A percentile compares a stretch with the other conserved stretches of the same genome.
Evolutionary conservation across 306 rosid species (phyloP).

Genomic region (Trifolium pratense): DNA sequence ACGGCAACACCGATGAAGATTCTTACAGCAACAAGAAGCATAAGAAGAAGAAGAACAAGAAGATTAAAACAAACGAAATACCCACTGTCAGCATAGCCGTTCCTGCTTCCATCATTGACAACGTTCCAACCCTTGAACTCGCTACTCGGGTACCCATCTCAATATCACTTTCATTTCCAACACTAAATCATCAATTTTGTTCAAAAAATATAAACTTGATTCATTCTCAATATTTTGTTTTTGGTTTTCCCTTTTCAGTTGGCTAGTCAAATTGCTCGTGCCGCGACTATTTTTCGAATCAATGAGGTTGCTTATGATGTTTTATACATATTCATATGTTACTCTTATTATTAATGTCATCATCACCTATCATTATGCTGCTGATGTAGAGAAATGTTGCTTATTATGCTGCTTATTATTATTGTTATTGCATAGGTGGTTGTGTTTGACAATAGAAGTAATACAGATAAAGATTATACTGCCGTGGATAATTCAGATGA

Average conservation of each 20-base stretch:
- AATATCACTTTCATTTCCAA: background rate
- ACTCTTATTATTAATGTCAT: background rate
- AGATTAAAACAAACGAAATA: conserved; percentile 46
- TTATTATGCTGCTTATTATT: background rate
- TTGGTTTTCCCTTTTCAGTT: conserved; percentile 52
- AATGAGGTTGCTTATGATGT: conserved; percentile 63
- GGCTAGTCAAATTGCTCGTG: conserved; percentile 98
- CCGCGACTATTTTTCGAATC: conserved; percentile 91
- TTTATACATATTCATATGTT: conserved; percentile 19
- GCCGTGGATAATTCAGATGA: conserved; percentile 57
- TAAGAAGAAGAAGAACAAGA: conserved; percentile 52
- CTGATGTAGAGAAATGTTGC: conserved; percentile 8
- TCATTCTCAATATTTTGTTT: conserved; percentile 19
- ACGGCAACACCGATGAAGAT: conserved; percentile 41
- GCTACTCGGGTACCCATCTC: conserved; percentile 71
- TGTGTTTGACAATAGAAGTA: conserved; percentile 71
- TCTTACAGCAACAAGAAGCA: conserved; percentile 42
- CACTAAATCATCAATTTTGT: background rate
- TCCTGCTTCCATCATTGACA: conserved; percentile 90
- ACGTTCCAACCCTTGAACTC: conserved; percentile 84
- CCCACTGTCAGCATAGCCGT: conserved; percentile 82
- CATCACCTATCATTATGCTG: background rate
- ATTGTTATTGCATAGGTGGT: conserved; percentile 62
- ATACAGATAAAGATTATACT: conserved; percentile 42
- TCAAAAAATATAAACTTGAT: background rate